phyloP scores from a whole-genome alignment of 1,284 basidiomycete species.

The Coniferiporia weirii region DNA sequence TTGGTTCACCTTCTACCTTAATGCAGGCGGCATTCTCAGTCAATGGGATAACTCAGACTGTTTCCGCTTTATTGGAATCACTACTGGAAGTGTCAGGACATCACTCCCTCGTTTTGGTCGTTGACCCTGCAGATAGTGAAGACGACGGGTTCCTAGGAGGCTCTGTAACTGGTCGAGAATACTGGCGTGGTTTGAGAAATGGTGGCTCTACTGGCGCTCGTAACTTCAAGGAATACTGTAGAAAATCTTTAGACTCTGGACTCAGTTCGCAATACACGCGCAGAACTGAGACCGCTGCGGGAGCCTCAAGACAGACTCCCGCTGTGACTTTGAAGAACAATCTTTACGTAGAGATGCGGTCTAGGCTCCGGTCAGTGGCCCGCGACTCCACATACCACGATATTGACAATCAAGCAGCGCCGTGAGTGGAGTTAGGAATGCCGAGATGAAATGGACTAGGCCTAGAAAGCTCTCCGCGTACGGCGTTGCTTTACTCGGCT shows the following conservation, averaged over 20 bases:
- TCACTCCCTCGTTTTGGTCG: constrained; percentile 56
- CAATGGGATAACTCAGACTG: constrained; percentile 38
- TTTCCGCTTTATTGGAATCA: constrained; percentile 48
- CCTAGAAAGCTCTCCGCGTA: constrained; percentile 48
- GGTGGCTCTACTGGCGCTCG: constrained; percentile 53
- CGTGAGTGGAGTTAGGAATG: constrained; percentile 51
- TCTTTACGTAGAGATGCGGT: constrained; percentile 48
- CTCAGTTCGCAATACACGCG: constrained; percentile 3
- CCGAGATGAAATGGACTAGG: constrained; percentile 72
- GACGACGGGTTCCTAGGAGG: constrained; percentile 60
- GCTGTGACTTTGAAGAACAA: constrained; percentile 44
- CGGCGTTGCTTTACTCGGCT: constrained; percentile 55
- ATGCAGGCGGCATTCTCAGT: constrained; percentile 29
- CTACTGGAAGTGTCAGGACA: constrained; percentile 42
- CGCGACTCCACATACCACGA: constrained; percentile 2
- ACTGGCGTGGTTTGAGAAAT: constrained; percentile 53
- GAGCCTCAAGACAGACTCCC: constrained; percentile 26
- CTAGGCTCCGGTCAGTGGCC: constrained; percentile 42
- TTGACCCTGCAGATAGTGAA: constrained; percentile 42
- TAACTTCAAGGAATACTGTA: constrained; percentile 47
- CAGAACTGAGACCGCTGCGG: constrained; percentile 9
- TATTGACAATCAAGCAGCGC: constrained; percentile 26
- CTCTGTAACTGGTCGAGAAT: constrained; percentile 51
- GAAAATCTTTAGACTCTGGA: not conserved
- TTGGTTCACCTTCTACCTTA: not conserved